Evolutionary conservation across 2,329 filamentous ascomycete species (phyloP), one percentile per base, ranked within the genome.

Genomic region (Davidsoniella australis): DNA sequence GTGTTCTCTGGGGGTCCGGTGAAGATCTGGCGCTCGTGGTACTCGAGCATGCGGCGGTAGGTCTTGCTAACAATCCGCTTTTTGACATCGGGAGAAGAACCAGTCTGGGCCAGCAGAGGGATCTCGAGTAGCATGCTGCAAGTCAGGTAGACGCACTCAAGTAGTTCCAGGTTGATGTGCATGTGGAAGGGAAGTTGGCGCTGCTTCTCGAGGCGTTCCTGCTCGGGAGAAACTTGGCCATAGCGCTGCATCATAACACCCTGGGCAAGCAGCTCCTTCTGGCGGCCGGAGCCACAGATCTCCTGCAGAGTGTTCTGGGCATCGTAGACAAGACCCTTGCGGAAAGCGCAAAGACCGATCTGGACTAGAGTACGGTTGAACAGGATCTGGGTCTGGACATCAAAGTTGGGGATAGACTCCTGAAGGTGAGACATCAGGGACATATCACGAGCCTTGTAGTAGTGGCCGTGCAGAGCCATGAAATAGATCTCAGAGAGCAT

Each of bases 401-500:
- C 91, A 62, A 98, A 98, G 68, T 85, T 93, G 68, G 78, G 76
- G 64, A 98, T 98, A 49, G 85, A 94, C 72, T 98, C 91, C 63
- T 95, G 89, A 62, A 98, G 72, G 70, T 98, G 91, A 16, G 91
- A 98, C 87, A 98, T 98, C 65, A 98, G 78, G 82, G 96, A 94
- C 83, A 98, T 89, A 66, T 98, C 93, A 57, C 91, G 85, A 60
- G 91, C 84, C 68, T 84, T 86, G 76, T 94, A 96, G 75, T 96
- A 98, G 60, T 94, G 82, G 67, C 95, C 88, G 67, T 98, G 91
- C 48, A 98, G 76, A 46, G 91, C 91, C 58, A 95, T 75, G 79
- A 94, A 94, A 72, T 98, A 98, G 55, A 98, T 91, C 68, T 96
- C 87, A 73, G 86, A 95, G 54, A 98, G 75, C 88, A 98, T 96